Percentiles rank a stretch among this genome's conserved stretches.
phyloP scores from a whole-genome alignment of 441 rosid genomes.

The Gossypium lobatum region DNA sequence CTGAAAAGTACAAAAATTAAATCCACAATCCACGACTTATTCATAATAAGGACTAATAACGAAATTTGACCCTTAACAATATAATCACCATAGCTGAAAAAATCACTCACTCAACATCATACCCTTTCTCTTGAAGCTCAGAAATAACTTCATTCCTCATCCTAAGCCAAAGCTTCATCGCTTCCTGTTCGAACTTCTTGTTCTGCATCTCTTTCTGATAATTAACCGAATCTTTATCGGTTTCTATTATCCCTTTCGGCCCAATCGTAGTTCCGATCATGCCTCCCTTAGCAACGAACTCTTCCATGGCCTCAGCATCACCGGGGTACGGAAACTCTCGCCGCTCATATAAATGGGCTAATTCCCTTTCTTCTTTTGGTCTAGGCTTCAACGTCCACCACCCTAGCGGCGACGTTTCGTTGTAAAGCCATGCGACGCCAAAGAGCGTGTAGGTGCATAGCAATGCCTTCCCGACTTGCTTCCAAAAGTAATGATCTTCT shows the following conservation, averaged over 20 bases:
- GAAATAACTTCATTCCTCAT: slow-evolving; percentile 82
- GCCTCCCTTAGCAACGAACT: slow-evolving; percentile 70
- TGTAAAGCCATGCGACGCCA: slow-evolving; percentile 65
- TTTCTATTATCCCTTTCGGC: slow-evolving; percentile 56
- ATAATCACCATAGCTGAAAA: not conserved
- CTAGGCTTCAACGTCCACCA: slow-evolving; percentile 86
- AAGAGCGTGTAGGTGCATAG: slow-evolving; percentile 58
- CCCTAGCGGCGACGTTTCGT: slow-evolving; percentile 81
- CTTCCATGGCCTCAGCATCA: slow-evolving; percentile 79
- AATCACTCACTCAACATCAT: slow-evolving; percentile 44
- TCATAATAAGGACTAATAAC: too few species aligned
- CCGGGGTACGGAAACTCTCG: slow-evolving; percentile 78
- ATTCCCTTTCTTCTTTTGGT: slow-evolving; percentile 76
- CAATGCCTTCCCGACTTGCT: slow-evolving; percentile 68
- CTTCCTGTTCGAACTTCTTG: slow-evolving; percentile 62
- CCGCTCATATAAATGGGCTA: slow-evolving; percentile 74
- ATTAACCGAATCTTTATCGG: slow-evolving; percentile 45
- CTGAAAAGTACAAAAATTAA: too few species aligned
- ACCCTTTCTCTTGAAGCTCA: slow-evolving; percentile 76
- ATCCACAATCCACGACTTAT: too few species aligned
- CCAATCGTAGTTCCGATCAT: slow-evolving; percentile 69
- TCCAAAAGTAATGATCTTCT: slow-evolving; percentile 69
- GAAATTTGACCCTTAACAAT: not conserved
- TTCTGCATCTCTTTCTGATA: slow-evolving; percentile 59
- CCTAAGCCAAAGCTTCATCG: slow-evolving; percentile 66